phyloP scores from a whole-genome alignment of 2,329 filamentous ascomycete genomes.

The Tolypocladium amazonense region DNA sequence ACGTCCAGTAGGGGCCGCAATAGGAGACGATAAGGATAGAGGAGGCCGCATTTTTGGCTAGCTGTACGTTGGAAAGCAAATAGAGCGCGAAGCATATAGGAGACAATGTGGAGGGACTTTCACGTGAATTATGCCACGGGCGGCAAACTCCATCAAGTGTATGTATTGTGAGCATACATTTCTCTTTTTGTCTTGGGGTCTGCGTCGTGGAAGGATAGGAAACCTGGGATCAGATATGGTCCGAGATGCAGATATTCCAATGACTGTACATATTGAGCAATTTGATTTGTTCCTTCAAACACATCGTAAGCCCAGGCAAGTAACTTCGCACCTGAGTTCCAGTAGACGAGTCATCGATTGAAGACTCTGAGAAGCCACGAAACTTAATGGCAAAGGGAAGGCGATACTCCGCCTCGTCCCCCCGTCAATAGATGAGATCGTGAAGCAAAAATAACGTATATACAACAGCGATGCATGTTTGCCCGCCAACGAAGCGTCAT shows the following conservation, averaged over 20 bases:
- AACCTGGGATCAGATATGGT: neutral
- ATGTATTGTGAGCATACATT: neutral
- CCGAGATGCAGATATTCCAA: neutral
- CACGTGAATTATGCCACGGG: neutral
- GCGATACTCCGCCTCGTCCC: neutral
- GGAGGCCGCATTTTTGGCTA: neutral
- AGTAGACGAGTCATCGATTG: neutral
- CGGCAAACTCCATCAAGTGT: neutral
- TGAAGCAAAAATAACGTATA: neutral
- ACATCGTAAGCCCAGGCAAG: neutral
- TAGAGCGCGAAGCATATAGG: neutral
- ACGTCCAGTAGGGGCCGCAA: constrained; percentile 6
- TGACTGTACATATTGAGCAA: neutral
- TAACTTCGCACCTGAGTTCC: neutral
- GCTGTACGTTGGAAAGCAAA: neutral
- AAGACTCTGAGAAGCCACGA: too few species aligned
- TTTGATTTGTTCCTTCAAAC: neutral
- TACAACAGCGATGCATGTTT: constrained; percentile 5
- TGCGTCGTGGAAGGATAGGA: neutral
- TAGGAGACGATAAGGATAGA: neutral
- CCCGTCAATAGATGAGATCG: neutral
- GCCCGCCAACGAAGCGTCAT: constrained; percentile 16
- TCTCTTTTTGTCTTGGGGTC: neutral
- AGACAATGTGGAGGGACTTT: neutral
- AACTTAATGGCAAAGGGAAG: neutral